Evolutionary conservation across 2,329 filamentous ascomycete genomes (phyloP).

Genomic region (Alternaria arborescens): DNA sequence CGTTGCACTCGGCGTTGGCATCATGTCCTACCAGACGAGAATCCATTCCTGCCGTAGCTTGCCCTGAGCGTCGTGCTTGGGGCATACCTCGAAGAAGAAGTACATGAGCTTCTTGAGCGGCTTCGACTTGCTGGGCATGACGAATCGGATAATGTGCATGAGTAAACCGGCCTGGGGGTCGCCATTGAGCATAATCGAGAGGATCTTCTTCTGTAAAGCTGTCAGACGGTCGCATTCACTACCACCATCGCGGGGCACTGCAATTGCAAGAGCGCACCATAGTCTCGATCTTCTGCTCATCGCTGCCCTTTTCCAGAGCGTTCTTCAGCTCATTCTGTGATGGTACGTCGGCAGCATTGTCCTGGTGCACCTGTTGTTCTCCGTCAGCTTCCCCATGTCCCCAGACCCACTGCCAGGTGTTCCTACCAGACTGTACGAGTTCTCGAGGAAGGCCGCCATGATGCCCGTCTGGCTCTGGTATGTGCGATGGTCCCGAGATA

Average conservation of each 20-base stretch:
- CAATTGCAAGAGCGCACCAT: conserved; percentile 45
- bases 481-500: conserved; percentile 9
- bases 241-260: conserved; percentile 63
- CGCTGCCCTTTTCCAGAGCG: conserved; percentile 91
- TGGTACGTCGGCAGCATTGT: conserved; percentile 94
- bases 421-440: conserved; percentile 84
- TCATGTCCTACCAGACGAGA: conserved; percentile 79
- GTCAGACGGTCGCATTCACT: conserved; percentile 62
- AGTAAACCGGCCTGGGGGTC: conserved; percentile 93
- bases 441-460: conserved; percentile 96
- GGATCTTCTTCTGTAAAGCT: conserved; percentile 73
- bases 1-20: background rate
- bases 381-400: conserved; percentile 43
- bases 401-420: conserved; percentile 34
- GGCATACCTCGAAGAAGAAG: conserved; percentile 99
- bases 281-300: conserved; percentile 91
- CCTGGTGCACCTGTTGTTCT: conserved; percentile 74
- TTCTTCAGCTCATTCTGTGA: conserved; percentile 89
- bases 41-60: conserved; percentile 99
- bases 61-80: conserved; percentile 88
- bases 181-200: conserved; percentile 97
- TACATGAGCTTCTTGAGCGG: conserved; percentile 97
- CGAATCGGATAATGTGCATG: conserved; percentile 99
- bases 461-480: conserved; percentile 50
- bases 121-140: conserved; percentile 99